Percentiles rank a stretch among this genome's conserved stretches.
phyloP scores from a whole-genome alignment of 2,329 filamentous ascomycete genomes.

The Fusarium subglutinans region DNA sequence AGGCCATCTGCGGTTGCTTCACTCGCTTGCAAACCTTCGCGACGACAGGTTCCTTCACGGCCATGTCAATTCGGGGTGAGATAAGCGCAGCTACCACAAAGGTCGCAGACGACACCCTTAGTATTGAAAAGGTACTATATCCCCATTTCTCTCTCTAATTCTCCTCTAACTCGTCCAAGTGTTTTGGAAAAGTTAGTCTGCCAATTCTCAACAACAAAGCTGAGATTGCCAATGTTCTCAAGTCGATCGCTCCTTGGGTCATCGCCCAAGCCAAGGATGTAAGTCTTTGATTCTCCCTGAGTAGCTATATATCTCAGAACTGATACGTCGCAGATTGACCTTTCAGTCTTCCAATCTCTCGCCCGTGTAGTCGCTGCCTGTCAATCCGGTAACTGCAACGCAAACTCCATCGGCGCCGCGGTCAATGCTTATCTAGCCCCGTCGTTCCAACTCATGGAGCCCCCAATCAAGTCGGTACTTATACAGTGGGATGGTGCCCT shows the following conservation, averaged over 20 bases:
- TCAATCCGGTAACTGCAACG: not conserved
- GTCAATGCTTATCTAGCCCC: not conserved
- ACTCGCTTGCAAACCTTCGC: not conserved
- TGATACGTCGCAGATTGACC: not conserved
- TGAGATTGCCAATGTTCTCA: not conserved
- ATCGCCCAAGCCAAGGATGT: not conserved
- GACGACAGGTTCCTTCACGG: not conserved
- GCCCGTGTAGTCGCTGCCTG: not conserved
- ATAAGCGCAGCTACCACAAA: not conserved
- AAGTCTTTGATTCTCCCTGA: accelerated
- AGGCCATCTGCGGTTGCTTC: not conserved
- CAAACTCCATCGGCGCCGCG: not conserved
- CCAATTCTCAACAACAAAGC: not conserved
- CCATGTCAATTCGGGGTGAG: not conserved
- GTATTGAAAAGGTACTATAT: not conserved
- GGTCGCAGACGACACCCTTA: not conserved
- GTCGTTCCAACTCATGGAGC: not conserved
- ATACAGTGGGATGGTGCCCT: not conserved
- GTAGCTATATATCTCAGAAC: accelerated
- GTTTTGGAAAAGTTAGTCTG: not conserved
- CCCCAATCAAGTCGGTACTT: not conserved
- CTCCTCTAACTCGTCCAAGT: not conserved
- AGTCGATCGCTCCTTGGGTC: not conserved
- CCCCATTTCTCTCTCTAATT: not conserved
- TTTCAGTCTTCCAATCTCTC: not conserved